Conservation (phyloP, 805 yeast species). For the Schizosaccharomyces octosporus region DNA sequence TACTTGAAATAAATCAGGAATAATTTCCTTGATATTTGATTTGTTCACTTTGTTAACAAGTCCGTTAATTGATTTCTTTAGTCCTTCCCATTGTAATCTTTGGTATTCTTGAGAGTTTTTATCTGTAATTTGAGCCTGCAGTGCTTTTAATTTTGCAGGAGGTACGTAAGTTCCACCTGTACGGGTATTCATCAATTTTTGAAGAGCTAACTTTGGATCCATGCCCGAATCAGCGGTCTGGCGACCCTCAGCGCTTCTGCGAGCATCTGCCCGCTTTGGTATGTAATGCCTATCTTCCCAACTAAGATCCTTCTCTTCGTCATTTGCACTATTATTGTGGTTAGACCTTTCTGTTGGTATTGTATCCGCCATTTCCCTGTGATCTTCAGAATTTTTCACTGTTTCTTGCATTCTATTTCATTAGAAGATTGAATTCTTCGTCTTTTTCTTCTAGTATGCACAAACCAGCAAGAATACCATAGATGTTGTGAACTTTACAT, state of each 20-base stretch:
- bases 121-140: conserved; percentile 16
- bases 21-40: conserved; percentile 24
- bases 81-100: conserved; percentile 29
- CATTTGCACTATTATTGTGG: neutral
- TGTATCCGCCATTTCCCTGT: no score
- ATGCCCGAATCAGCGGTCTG: conserved; percentile 3
- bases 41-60: conserved; percentile 23
- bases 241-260: no score
- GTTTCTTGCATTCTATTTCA: neutral
- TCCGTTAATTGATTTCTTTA: conserved; percentile 24
- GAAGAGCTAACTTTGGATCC: conserved; percentile 16
- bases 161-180: conserved; percentile 29
- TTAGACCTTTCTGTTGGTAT: no score
- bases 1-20: conserved; percentile 25
- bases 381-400: no score
- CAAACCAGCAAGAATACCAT: no score
- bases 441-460: no score
- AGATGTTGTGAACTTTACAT: no score
- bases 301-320: neutral
- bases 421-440: neutral
- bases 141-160: conserved; percentile 25
- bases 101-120: conserved; percentile 23
- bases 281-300: neutral
- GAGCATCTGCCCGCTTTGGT: neutral
- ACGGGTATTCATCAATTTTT: conserved; percentile 17